Evolutionary conservation across 768 basidiomycete species (phyloP).

Genomic region (Suillus paluster): DNA sequence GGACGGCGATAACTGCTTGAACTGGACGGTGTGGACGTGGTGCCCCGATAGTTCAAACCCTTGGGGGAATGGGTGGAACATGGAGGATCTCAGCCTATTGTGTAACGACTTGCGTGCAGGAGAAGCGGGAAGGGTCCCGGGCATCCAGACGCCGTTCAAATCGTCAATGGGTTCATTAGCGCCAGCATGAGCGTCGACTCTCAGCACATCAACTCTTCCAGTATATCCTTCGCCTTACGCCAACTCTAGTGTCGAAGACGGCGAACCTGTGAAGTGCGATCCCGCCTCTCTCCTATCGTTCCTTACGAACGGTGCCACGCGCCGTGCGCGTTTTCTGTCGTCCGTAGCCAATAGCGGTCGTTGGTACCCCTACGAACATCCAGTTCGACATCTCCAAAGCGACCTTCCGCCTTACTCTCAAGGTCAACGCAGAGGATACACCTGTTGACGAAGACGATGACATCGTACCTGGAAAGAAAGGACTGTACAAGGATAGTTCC

Average conservation of each 20-base stretch:
- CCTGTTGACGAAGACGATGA: constrained; percentile 16
- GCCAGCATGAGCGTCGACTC: constrained; percentile 20
- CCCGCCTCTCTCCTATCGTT: constrained; percentile 48
- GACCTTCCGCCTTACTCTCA: constrained; percentile 69
- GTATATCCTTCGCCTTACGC: constrained; percentile 22
- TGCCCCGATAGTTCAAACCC: constrained; percentile 79
- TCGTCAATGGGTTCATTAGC: constrained; percentile 8
- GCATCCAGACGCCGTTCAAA: neutral
- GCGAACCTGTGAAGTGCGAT: neutral
- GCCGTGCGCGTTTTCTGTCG: constrained; percentile 85
- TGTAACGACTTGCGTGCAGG: constrained; percentile 57
- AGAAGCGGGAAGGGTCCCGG: neutral
- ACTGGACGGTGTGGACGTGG: constrained; percentile 90
- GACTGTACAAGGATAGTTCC: constrained; percentile 24
- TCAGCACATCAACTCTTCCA: constrained; percentile 25
- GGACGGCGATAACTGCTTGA: constrained; percentile 77
- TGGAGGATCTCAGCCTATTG: constrained; percentile 94
- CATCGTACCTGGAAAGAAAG: neutral
- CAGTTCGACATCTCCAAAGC: constrained; percentile 78
- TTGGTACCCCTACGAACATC: constrained; percentile 69
- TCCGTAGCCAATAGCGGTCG: constrained; percentile 77
- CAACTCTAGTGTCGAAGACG: neutral
- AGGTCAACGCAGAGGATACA: constrained; percentile 63
- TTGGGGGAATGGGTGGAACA: constrained; percentile 97
- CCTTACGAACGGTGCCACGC: constrained; percentile 83